Base-by-base conservation (phyloP, 1,284 basidiomycete species). In the Irpex rosettiformis region DNA sequence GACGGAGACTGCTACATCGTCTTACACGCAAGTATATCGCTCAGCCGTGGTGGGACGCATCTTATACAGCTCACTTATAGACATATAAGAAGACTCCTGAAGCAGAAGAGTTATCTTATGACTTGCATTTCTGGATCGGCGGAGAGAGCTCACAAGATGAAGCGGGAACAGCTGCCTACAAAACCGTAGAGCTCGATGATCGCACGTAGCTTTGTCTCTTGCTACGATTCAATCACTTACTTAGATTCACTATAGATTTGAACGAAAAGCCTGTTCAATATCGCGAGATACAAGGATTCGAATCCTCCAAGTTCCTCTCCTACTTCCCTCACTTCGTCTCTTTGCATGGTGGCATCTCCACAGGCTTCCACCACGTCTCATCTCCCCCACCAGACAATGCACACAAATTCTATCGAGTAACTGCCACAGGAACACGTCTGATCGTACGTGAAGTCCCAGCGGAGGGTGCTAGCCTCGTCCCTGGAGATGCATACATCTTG, bases 41-140 rank as follows among this genome's bases (percentile, higher is more conserved):
- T 18, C 8, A n/a, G 2, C 27, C 11, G 2, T 28, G 58, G 22
- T 8, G 21, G 28, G 49, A 37, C 45, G 40, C 52, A 29, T 10
- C 52, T 16, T 27, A 5, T 11, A 56, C 5, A 43, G 40, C n/a
- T 6, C 40, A 10, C 52, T 81, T 80, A 80, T 25, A 72, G 70
- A 71, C 83, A 3, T 86, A 83, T 69, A 84, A 81, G 69, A 76
- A 77, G 55, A 71, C 73, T 4, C 77, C 79, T 5, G 75, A 84
- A 21, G 65, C 76, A 4, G 70, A 79, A 27, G 68, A 74, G 2
- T 69, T 86, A 4, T 79, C 77, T 0, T 84, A 83, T 62, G 78
- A 88, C 67, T 73, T 88, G 16, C 84, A 86, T 67, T 87, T 87
- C 68, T 88, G 85, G 86, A 73, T 87, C 3, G 84, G 86, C 2